Percentiles rank a stretch among this genome's conserved stretches.
phyloP scores from a whole-genome alignment of 2,329 filamentous ascomycete species.

The Beauveria sp. region DNA sequence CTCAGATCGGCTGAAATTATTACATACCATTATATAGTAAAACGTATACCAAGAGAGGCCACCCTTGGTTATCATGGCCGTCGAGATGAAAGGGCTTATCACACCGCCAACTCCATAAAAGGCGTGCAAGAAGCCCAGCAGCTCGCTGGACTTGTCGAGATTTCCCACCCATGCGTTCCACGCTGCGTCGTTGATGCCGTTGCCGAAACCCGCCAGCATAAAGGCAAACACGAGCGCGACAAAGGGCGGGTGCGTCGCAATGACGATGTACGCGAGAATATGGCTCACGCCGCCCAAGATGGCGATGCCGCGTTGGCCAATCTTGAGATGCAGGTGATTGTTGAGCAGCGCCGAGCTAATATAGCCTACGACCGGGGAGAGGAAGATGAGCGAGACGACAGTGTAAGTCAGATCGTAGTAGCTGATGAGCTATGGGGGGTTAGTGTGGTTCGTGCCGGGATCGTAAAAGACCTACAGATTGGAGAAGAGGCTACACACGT shows the following conservation, averaged over 20 bases:
- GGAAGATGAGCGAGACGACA: constrained; percentile 36
- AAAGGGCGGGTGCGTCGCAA: constrained; percentile 59
- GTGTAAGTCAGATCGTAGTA: constrained; percentile 35
- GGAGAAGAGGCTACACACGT: constrained; percentile 36
- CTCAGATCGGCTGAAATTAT: too few species aligned
- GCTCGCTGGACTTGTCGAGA: constrained; percentile 61
- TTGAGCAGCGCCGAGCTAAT: constrained; percentile 32
- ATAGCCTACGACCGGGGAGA: constrained; percentile 36
- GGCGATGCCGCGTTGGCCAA: constrained; percentile 36
- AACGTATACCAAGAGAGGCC: constrained; percentile 59
- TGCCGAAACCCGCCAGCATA: constrained; percentile 61
- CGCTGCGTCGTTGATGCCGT: constrained; percentile 52
- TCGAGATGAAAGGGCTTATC: constrained; percentile 62
- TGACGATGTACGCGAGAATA: constrained; percentile 55
- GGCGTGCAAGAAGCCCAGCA: constrained; percentile 61
- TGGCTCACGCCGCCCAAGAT: constrained; percentile 37
- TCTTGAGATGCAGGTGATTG: constrained; percentile 27
- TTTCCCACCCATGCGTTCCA: constrained; percentile 55
- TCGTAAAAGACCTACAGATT: constrained; percentile 35
- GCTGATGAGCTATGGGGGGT: constrained; percentile 15
- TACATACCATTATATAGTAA: constrained; percentile 64
- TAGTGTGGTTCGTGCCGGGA: background rate
- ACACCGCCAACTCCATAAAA: constrained; percentile 63
- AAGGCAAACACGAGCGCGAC: constrained; percentile 58
- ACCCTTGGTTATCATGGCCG: constrained; percentile 58